Percentiles rank a stretch among this genome's conserved stretches.
Conservation (phyloP, 495 filamentous ascomycete genomes). For the Jackrogersella minutella region DNA sequence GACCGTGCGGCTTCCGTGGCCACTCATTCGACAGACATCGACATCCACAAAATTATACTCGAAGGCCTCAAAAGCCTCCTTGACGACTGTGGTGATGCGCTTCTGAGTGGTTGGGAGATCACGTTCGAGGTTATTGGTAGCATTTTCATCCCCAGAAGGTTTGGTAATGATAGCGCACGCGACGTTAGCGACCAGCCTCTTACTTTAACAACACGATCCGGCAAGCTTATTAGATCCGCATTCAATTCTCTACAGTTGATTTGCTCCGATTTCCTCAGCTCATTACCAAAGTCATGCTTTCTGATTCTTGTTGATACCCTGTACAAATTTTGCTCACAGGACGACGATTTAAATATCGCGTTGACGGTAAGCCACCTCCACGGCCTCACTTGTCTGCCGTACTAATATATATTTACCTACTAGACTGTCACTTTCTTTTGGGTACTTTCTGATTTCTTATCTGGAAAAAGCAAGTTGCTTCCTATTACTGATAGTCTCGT, state of each 20-base stretch:
- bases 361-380: slow-evolving; percentile 69
- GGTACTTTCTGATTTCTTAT: slow-evolving; percentile 89
- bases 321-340: slow-evolving; percentile 83
- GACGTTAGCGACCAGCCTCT: slow-evolving; percentile 30
- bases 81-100: slow-evolving; percentile 86
- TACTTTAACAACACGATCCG: slow-evolving; percentile 64
- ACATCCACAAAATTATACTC: slow-evolving; percentile 83
- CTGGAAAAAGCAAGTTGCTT: slow-evolving; percentile 54
- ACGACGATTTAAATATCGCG: slow-evolving; percentile 93
- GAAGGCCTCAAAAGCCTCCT: slow-evolving; percentile 83
- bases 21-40: slow-evolving; percentile 69
- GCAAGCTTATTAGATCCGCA: slow-evolving; percentile 79
- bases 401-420: slow-evolving; percentile 36
- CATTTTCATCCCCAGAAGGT: slow-evolving; percentile 68
- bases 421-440: slow-evolving; percentile 92
- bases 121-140: slow-evolving; percentile 86
- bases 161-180: slow-evolving; percentile 36
- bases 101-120: slow-evolving; percentile 82
- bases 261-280: slow-evolving; percentile 89
- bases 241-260: slow-evolving; percentile 91
- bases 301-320: slow-evolving; percentile 87
- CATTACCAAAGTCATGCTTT: slow-evolving; percentile 79
- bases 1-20: slow-evolving; percentile 59
- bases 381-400: not conserved
- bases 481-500: slow-evolving; percentile 59